phyloP scores from a whole-genome alignment of 495 filamentous ascomycete species.

The Daldinia caldariorum region DNA sequence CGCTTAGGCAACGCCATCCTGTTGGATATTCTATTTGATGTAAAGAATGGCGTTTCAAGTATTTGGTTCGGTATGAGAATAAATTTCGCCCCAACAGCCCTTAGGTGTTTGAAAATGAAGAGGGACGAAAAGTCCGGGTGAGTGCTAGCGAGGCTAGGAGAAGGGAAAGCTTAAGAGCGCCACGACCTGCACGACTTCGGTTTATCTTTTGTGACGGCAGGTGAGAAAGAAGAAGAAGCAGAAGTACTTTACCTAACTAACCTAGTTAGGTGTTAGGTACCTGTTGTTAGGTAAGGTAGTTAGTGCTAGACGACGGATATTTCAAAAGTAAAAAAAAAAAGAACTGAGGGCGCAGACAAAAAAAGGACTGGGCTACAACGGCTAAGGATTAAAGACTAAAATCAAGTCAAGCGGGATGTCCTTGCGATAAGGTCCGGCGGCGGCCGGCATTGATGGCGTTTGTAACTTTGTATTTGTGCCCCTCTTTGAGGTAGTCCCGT shows the following conservation, averaged over 20 bases:
- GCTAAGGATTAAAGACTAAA: no score
- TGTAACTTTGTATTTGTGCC: constrained; percentile 4
- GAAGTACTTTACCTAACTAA: constrained; percentile 14
- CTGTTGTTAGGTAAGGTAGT: background rate
- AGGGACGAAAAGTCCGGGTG: background rate
- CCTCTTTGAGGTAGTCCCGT: constrained; percentile 25
- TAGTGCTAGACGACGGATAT: background rate
- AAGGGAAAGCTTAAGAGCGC: constrained; percentile 1
- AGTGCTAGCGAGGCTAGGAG: constrained; percentile 13
- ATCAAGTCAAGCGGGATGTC: constrained; percentile 12
- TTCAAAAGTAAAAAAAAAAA: background rate
- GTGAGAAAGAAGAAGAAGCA: no score
- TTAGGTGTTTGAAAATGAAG: background rate
- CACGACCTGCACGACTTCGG: background rate
- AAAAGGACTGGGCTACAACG: background rate
- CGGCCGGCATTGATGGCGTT: background rate
- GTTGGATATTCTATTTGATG: background rate
- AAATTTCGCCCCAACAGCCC: background rate
- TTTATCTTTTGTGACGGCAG: constrained; percentile 12
- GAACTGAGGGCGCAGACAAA: background rate
- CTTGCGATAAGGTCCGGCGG: constrained; percentile 17
- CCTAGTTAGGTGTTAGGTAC: no score
- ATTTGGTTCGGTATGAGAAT: no score
- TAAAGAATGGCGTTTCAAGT: no score
- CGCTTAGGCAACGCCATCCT: constrained; percentile 87